These are phyloP conservation scores for Carex kokanica DNA, from an alignment of 176 grass and related monocot genomes.

Conservation along the genomic window DNA sequence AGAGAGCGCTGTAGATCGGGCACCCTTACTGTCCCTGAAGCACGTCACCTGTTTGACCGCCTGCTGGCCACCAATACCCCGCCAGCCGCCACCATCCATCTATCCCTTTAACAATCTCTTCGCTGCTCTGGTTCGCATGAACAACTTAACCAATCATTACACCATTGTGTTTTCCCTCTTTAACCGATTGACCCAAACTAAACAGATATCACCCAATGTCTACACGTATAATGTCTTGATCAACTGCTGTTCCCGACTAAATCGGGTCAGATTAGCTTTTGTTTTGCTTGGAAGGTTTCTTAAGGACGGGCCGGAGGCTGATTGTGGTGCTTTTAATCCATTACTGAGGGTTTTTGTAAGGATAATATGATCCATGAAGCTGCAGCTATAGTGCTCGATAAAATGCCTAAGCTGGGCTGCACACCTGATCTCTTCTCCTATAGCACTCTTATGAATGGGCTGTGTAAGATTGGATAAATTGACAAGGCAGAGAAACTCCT, in stretches of 20 bases:
- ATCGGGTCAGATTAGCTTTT: neutral
- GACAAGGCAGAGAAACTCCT: neutral
- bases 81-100: no score
- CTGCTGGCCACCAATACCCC: no score
- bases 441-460: neutral
- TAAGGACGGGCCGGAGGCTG: neutral
- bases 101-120: no score
- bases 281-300: neutral
- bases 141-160: no score
- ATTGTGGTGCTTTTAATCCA: neutral
- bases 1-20: no score
- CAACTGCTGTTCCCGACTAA: neutral
- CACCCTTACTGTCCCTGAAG: no score
- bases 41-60: no score
- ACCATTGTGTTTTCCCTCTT: no score
- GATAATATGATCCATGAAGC: neutral
- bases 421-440: neutral
- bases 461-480: neutral
- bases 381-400: neutral
- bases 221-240: no score
- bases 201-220: no score
- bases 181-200: no score
- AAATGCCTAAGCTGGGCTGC: neutral
- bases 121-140: no score
- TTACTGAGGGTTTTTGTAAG: neutral